Evolutionary conservation across 2,329 filamentous ascomycete genomes (phyloP).

Genomic region (Xylaria hypoxylon): DNA sequence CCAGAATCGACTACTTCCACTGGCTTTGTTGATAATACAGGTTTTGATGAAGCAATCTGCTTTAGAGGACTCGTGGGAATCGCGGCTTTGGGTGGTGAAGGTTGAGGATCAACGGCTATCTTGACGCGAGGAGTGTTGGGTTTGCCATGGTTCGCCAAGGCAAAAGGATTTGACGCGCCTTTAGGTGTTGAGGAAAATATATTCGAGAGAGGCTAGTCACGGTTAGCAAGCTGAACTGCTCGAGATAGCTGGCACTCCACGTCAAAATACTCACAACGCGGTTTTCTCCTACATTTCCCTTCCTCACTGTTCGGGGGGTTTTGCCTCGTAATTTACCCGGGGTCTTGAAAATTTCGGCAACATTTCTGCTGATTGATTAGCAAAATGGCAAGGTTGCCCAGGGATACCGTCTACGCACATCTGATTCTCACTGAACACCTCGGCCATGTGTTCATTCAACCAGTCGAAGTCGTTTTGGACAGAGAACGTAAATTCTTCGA

Average conservation of each 20-base stretch:
- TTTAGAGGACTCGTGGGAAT: conserved; percentile 53
- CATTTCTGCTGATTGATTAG: conserved; percentile 71
- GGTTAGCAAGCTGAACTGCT: conserved; percentile 33
- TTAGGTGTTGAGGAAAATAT: conserved; percentile 68
- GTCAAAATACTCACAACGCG: conserved; percentile 68
- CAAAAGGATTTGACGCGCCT: conserved; percentile 65
- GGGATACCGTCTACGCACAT: conserved; percentile 70
- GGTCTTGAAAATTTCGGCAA: conserved; percentile 96
- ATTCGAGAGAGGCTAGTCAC: conserved; percentile 67
- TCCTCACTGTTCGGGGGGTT: conserved; percentile 78
- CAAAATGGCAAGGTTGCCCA: conserved; percentile 23
- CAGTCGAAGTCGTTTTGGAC: conserved; percentile 95
- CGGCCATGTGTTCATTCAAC: conserved; percentile 98
- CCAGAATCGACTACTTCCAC: conserved; percentile 71
- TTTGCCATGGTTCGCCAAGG: conserved; percentile 60
- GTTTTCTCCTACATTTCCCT: conserved; percentile 66
- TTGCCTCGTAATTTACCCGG: conserved; percentile 85
- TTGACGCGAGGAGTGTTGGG: conserved; percentile 69
- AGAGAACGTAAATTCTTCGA: conserved; percentile 93
- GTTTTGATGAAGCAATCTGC: conserved; percentile 50
- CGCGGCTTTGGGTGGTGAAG: conserved; percentile 49
- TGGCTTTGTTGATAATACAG: conserved; percentile 44
- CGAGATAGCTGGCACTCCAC: conserved; percentile 17
- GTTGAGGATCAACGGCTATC: conserved; percentile 65
- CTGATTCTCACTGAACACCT: conserved; percentile 88